Conservation (phyloP, 768 basidiomycete genomes). For the Phaeolepiota aurea region DNA sequence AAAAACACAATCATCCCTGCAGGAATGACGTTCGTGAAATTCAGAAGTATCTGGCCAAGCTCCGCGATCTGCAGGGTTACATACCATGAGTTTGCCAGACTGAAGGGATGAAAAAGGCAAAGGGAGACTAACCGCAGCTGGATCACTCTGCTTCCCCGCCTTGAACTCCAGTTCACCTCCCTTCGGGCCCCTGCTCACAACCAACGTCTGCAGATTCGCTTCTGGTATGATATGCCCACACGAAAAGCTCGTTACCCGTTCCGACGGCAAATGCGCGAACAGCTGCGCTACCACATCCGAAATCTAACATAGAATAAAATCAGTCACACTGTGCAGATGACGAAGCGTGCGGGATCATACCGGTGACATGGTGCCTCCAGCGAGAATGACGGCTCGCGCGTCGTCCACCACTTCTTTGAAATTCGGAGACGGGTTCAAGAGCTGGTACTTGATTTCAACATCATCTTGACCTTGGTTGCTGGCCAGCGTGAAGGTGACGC, state of each 20-base stretch:
- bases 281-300: conserved; percentile 81
- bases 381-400: conserved; percentile 80
- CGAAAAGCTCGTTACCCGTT: conserved; percentile 71
- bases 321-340: conserved; percentile 1
- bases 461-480: conserved; percentile 27
- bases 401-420: conserved; percentile 79
- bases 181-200: conserved; percentile 66
- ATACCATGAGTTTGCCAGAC: neutral
- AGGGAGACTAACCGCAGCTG: conserved; percentile 40
- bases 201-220: conserved; percentile 67
- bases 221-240: conserved; percentile 90
- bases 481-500: conserved; percentile 52
- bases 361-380: conserved; percentile 99
- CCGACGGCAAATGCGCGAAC: conserved; percentile 53
- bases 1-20: conserved; percentile 92
- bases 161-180: conserved; percentile 77
- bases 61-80: conserved; percentile 52
- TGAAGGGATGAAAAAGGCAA: no score
- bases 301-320: conserved; percentile 52
- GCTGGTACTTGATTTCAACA: conserved; percentile 80
- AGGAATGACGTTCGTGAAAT: conserved; percentile 70
- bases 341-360: conserved; percentile 30
- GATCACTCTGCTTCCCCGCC: conserved; percentile 62
- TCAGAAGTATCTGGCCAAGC: conserved; percentile 77
- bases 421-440: conserved; percentile 83